phyloP scores from a whole-genome alignment of 345 rosid genomes.

The Acer negundo region DNA sequence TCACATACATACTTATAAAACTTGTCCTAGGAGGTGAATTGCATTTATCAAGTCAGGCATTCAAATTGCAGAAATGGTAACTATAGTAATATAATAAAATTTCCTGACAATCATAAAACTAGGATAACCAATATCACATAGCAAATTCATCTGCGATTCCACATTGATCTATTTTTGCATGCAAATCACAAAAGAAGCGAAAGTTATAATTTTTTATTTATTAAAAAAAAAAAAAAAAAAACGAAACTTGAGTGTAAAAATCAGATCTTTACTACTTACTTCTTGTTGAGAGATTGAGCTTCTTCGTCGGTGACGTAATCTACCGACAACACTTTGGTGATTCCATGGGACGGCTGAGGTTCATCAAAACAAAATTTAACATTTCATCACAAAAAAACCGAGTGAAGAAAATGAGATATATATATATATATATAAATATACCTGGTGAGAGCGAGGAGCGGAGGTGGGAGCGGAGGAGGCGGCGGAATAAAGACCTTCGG shows the following conservation, averaged over 20 bases:
- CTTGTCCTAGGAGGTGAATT: no score
- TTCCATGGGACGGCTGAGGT: slow-evolving; percentile 76
- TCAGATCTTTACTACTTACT: slow-evolving; percentile 42
- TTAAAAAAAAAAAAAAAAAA: background rate
- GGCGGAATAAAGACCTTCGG: slow-evolving; percentile 59
- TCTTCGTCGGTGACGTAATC: slow-evolving; percentile 85
- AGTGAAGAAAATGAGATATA: no score
- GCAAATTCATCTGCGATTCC: background rate
- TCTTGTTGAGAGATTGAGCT: slow-evolving; percentile 62
- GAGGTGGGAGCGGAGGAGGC: slow-evolving; percentile 33
- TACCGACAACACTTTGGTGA: slow-evolving; percentile 75
- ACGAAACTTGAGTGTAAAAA: background rate
- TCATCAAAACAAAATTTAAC: background rate
- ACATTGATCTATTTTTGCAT: slow-evolving; percentile 5
- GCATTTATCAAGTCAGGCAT: no score
- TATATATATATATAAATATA: background rate
- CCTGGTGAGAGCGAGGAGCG: slow-evolving; percentile 47
- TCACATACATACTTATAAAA: no score
- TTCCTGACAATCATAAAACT: background rate
- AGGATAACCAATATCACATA: background rate
- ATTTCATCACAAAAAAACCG: no score
- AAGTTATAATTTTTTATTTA: background rate
- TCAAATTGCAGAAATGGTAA: background rate
- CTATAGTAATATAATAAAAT: background rate
- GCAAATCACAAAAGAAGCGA: slow-evolving; percentile 13